phyloP scores from a whole-genome alignment of 1,284 basidiomycete species.

The Fomitopsis pinicola region DNA sequence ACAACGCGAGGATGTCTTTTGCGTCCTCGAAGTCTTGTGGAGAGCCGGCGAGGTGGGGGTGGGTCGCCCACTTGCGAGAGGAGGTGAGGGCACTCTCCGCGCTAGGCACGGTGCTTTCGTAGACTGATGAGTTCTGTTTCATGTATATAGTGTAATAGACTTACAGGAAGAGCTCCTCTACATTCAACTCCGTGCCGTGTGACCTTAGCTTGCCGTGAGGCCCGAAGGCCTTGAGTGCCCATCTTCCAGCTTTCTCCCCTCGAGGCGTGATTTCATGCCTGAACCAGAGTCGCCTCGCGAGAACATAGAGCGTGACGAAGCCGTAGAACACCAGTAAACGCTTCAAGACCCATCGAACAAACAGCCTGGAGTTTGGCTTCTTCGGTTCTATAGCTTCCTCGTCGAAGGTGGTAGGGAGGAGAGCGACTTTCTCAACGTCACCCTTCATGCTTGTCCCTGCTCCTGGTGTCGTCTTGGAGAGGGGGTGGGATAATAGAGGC shows the following conservation, averaged over 20 bases:
- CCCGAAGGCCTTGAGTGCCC: conserved; percentile 4
- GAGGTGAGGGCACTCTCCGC: conserved; percentile 48
- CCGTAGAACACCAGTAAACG: background rate
- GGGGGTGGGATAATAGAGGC: background rate
- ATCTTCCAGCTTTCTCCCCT: background rate
- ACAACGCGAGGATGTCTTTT: conserved; percentile 54
- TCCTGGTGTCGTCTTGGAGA: background rate
- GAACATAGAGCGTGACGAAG: conserved; percentile 1
- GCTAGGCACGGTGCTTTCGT: conserved; percentile 50
- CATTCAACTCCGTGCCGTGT: background rate
- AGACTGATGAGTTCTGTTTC: background rate
- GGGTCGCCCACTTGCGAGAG: conserved; percentile 57
- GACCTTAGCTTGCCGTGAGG: background rate
- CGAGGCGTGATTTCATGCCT: background rate
- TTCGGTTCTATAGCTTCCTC: background rate
- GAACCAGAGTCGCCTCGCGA: background rate
- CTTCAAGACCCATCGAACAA: conserved; percentile 1
- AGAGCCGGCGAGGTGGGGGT: conserved; percentile 73
- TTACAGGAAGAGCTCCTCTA: conserved; percentile 7
- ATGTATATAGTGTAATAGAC: background rate
- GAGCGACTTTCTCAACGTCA: conserved; percentile 1
- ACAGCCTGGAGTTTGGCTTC: background rate
- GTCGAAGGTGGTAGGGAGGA: background rate
- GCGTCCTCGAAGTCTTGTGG: conserved; percentile 62
- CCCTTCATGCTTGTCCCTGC: conserved; percentile 2